Evolutionary conservation across 176 grass and related monocot species (phyloP), one percentile per base, ranked within the genome.

Genomic region (Eragrostis curvula): DNA sequence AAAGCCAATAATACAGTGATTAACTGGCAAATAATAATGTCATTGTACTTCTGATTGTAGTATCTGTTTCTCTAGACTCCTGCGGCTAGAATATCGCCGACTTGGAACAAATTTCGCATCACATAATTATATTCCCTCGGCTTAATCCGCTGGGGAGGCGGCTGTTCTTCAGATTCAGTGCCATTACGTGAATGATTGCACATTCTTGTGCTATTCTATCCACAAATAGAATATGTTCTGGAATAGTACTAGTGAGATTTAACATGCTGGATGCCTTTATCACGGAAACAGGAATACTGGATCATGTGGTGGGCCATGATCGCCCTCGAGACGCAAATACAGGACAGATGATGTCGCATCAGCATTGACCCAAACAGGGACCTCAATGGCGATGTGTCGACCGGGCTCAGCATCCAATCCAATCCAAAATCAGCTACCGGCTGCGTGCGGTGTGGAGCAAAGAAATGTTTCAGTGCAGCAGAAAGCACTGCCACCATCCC

Each of bases 261-360:
- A 55, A 65, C 74, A 7, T 53, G 86, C 66, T 56, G 74, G 67
- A 56, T 10, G 80, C 58, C 68, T 80, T 89, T 76, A 81, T 76
- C 27, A 9, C 21, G 10, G 20, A 64, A 52, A 52, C 87, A 84
- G 74, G 27, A 47, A 84, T 52, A 15, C 21, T 21, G 28, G 87
- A 42, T 73, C 76, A 59, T 72, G 65, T 63, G 83, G 49, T 75
- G 87, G 78, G n/a, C 78, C 42, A 75, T 4, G 27, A 36, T 30
- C n/a, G 30, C 30, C 50, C 28, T 39, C 76, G 45, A 36, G 61
- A 39, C 45, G 76, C 76, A 79, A 21, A 2, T 62, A 39, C 77
- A 67, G 62, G 77, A 79, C 62, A 53, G 62, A 53, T 67, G 77
- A 8, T 41, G 62, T 67, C 62, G 39, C 77, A 53, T 79, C 77